A percentile compares a stretch with the other conserved stretches of the same genome.
These are phyloP conservation scores for Zopfia rhizophila DNA, from an alignment of 2,329 filamentous ascomycete species.

Conservation along the genomic window DNA sequence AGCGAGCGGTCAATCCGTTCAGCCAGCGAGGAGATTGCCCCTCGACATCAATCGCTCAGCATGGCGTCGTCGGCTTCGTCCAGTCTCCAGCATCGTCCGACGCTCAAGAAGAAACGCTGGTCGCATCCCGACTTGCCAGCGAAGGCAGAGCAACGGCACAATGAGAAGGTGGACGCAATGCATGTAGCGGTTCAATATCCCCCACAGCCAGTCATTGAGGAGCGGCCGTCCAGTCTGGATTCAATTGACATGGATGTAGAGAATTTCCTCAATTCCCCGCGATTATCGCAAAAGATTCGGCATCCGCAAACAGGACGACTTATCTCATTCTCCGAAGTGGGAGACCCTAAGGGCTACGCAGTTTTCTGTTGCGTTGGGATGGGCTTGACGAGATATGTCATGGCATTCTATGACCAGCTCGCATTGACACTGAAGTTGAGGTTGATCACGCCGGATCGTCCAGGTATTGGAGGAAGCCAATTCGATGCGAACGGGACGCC, in stretches of 20 bases:
- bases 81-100: conserved; percentile 42
- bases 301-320: conserved; percentile 87
- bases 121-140: conserved; percentile 53
- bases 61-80: conserved; percentile 33
- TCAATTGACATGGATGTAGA: conserved; percentile 90
- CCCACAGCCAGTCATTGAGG: conserved; percentile 67
- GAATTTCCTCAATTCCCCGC: conserved; percentile 82
- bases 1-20: conserved; percentile 36
- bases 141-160: conserved; percentile 49
- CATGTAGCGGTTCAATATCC: conserved; percentile 46
- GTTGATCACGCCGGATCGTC: conserved; percentile 92
- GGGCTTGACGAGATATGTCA: conserved; percentile 95
- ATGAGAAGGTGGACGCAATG: conserved; percentile 38
- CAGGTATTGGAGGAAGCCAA: conserved; percentile 93
- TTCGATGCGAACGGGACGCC: conserved; percentile 86
- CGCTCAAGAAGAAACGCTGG: conserved; percentile 51
- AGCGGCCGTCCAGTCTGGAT: conserved; percentile 81
- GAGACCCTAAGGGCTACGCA: conserved; percentile 88
- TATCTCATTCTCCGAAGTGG: conserved; percentile 97
- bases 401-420: conserved; percentile 96
- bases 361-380: conserved; percentile 98
- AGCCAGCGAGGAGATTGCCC: conserved; percentile 41
- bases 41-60: conserved; percentile 41
- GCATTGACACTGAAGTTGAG: conserved; percentile 87
- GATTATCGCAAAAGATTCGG: conserved; percentile 86